Evolutionary conservation across 345 rosid genomes (phyloP).

Genomic region (Eucalyptus grandis): DNA sequence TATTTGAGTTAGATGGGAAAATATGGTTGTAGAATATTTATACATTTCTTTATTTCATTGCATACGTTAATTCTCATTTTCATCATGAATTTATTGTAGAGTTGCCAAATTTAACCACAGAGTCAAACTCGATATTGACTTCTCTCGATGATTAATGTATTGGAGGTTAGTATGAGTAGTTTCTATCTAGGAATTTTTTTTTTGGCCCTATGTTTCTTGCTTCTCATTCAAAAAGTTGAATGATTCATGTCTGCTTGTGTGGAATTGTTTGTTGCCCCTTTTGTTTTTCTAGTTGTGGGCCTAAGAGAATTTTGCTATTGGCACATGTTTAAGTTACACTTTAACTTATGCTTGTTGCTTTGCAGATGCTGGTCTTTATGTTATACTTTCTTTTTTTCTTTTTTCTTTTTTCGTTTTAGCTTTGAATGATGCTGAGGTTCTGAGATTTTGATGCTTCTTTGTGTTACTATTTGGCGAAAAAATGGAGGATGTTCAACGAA

Average conservation of each 20-base stretch:
- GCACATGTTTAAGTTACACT: not conserved
- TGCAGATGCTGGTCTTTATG: not conserved
- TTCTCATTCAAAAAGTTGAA: not conserved
- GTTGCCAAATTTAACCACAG: too few relatives aligned
- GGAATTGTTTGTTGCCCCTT: not conserved
- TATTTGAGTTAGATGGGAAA: too few relatives aligned
- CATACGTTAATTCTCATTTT: too few relatives aligned
- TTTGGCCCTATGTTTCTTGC: not conserved
- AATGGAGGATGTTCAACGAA: slow-evolving; percentile 74
- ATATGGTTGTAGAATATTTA: too few relatives aligned
- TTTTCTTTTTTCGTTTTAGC: not conserved
- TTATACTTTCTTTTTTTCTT: not conserved
- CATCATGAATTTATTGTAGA: too few relatives aligned
- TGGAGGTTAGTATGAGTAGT: too few relatives aligned
- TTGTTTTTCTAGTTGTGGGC: not conserved
- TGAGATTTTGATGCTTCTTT: not conserved
- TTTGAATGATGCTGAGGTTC: too few relatives aligned
- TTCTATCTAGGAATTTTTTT: not conserved
- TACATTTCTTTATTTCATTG: too few relatives aligned
- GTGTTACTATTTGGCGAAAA: not conserved
- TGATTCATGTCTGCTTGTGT: not conserved
- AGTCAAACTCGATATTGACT: too few relatives aligned
- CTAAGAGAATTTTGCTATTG: not conserved
- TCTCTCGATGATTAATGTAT: too few relatives aligned
- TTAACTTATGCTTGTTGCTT: not conserved